Evolutionary conservation across 495 filamentous ascomycete species (phyloP), one percentile per base, ranked within the genome.

Genomic region (Podospora pseudocomata): DNA sequence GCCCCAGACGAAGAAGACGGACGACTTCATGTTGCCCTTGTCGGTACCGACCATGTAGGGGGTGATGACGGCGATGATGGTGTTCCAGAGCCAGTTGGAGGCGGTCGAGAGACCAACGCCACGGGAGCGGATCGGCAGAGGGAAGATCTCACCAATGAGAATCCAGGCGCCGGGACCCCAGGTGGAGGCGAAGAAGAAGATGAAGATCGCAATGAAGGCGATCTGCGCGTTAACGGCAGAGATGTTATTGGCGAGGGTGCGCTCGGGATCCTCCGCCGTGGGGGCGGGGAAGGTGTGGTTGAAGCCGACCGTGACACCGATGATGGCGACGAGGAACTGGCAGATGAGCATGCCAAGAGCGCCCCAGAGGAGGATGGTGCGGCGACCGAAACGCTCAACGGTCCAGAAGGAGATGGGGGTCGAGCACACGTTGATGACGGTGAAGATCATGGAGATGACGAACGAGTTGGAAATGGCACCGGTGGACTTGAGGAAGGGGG

Each of bases 1-100:
- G 59, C 89, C 90, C 90, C 90, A 92, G 71, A 92, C 83, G 79
- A 91, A 92, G 83, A 93, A 94, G 72, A 94, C 88, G 70, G 89
- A 89, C 75, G 87, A 82, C 68, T 85, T 85, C 60, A 93, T 80
- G 79, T 92, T 89, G 72, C 85, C 89, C 69, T 86, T 79, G 63
- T 86, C 81, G 30, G 73, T 66, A 74, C 86, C 87, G 32, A 90
- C 86, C 83, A 94, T 87, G 85, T 92, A 93, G n/a, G 91, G 91
- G 23, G 89, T 92, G 75, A 92, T 90, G 79, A 90, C 84, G 71
- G 84, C 86, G 60, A 90, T 88, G 59, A 86, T 88, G 77, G 84
- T 89, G 83, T 94, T 93, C 90, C 90, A 93, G 71, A 94, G 87
- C 92, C 92, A 95, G 84, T 95, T 95, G 74, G 88, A 91, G 67